These are phyloP conservation scores for Dothistroma pini DNA, from an alignment of 2,329 filamentous ascomycete species.

Conservation along the genomic window DNA sequence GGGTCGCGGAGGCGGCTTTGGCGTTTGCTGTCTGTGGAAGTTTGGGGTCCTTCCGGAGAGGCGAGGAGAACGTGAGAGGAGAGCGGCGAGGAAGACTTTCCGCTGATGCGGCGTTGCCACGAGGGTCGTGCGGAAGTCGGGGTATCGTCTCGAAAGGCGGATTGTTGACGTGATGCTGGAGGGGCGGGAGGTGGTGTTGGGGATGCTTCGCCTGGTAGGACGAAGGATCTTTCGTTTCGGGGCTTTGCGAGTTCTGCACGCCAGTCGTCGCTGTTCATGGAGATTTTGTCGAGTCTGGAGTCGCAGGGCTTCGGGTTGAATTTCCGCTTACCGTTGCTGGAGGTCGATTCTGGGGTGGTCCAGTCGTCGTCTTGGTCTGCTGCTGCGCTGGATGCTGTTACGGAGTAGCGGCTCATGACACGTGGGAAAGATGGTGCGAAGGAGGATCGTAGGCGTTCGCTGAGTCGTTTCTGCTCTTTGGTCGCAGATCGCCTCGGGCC, in stretches of 20 bases:
- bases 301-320: not conserved
- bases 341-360: conserved; percentile 13
- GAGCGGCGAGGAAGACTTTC: conserved; percentile 27
- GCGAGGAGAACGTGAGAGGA: conserved; percentile 17
- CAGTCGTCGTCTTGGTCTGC: conserved; percentile 17
- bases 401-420: conserved; percentile 23
- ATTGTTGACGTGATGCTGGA: conserved; percentile 15
- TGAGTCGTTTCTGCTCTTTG: conserved; percentile 27
- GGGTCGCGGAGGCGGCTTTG: conserved; percentile 19
- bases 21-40: not conserved
- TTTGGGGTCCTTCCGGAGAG: not conserved
- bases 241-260: conserved; percentile 29
- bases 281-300: not conserved
- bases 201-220: conserved; percentile 34
- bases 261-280: conserved; percentile 20
- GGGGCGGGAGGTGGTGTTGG: conserved; percentile 34
- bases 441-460: conserved; percentile 24
- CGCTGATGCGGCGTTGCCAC: conserved; percentile 12
- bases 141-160: not conserved
- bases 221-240: conserved; percentile 30
- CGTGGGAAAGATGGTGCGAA: conserved; percentile 32
- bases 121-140: not conserved
- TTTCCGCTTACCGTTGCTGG: not conserved
- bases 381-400: conserved; percentile 22
- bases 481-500: not conserved